Percentiles rank a stretch among this genome's conserved stretches.
Evolutionary conservation across 805 yeast genomes (phyloP).

Genomic region (Vanderwaltozyma tropicalis): DNA sequence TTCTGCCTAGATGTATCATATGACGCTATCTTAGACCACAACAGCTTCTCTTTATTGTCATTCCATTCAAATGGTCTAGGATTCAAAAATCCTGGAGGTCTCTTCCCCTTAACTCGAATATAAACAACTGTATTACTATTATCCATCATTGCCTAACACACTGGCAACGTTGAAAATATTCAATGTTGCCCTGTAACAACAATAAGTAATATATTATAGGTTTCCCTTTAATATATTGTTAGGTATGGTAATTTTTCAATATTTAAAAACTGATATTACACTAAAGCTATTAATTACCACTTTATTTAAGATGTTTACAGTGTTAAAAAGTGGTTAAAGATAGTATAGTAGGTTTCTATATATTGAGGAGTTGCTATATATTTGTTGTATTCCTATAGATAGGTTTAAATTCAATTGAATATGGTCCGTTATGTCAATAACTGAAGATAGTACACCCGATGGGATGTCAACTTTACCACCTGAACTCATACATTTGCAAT

Average conservation of each 20-base stretch:
- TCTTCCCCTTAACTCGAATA: slow-evolving; percentile 34
- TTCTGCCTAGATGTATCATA: slow-evolving; percentile 13
- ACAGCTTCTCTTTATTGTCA: slow-evolving; percentile 23
- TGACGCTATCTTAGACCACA: slow-evolving; percentile 24
- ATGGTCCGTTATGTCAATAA: background rate
- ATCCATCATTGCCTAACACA: slow-evolving; percentile 19
- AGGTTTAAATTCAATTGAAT: background rate
- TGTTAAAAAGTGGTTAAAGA: no score
- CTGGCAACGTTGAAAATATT: no score
- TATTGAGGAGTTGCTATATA: no score
- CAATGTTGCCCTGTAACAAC: no score
- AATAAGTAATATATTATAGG: no score
- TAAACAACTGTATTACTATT: slow-evolving; percentile 31
- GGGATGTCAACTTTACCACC: slow-evolving; percentile 4
- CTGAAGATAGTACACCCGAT: background rate
- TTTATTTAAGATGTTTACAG: no score
- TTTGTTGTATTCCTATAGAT: background rate
- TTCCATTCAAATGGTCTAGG: slow-evolving; percentile 30
- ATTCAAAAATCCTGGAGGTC: slow-evolving; percentile 33
- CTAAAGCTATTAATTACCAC: no score
- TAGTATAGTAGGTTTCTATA: no score
- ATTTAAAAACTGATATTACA: no score
- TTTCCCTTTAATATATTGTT: no score
- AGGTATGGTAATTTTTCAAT: no score
- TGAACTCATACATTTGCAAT: slow-evolving; percentile 37